phyloP scores from a whole-genome alignment of 2,329 filamentous ascomycete genomes.

The Metarhizium humberi region DNA sequence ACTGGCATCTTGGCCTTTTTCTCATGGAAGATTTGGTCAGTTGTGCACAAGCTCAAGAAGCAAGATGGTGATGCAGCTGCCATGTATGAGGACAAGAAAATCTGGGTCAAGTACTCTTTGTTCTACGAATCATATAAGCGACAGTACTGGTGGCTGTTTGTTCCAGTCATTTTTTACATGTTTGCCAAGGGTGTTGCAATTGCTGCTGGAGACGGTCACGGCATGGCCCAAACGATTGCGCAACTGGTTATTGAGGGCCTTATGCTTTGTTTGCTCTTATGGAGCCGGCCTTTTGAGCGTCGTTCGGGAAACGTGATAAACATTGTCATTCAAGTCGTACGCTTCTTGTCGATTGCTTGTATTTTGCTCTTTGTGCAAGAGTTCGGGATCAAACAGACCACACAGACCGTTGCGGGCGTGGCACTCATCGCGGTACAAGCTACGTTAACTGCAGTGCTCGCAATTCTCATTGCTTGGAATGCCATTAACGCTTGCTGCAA shows the following conservation, averaged over 20 bases:
- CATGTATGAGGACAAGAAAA: constrained; percentile 81
- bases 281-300: constrained; percentile 78
- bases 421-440: constrained; percentile 89
- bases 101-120: constrained; percentile 91
- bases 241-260: constrained; percentile 74
- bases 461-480: constrained; percentile 82
- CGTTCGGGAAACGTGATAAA: constrained; percentile 89
- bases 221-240: constrained; percentile 68
- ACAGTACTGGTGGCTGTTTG: constrained; percentile 94
- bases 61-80: constrained; percentile 61
- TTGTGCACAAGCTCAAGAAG: constrained; percentile 65
- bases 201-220: constrained; percentile 77
- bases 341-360: constrained; percentile 79
- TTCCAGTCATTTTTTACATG: constrained; percentile 82
- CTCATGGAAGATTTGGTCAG: constrained; percentile 70
- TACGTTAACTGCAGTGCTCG: constrained; percentile 69
- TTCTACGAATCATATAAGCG: constrained; percentile 97
- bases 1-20: constrained; percentile 77
- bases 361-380: constrained; percentile 92
- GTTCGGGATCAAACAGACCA: constrained; percentile 80
- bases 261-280: constrained; percentile 71
- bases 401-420: constrained; percentile 89
- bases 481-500: constrained; percentile 74
- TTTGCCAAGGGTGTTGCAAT: constrained; percentile 82
- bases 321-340: constrained; percentile 80